Conservation (phyloP, 2,329 filamentous ascomycete species). For the Ophiostoma sp. region DNA sequence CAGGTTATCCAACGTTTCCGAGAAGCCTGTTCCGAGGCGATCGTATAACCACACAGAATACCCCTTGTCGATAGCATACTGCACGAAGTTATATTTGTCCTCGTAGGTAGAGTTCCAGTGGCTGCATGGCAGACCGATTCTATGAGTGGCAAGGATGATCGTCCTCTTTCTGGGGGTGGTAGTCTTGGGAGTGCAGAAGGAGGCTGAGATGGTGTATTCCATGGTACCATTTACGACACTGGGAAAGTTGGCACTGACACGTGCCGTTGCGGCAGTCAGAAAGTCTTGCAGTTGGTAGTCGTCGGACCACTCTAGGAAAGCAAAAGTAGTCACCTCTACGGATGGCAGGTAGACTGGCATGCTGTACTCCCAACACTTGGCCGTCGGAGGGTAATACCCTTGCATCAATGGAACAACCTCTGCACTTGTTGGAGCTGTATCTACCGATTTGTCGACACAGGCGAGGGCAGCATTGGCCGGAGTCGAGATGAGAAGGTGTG, state of each 20-base stretch:
- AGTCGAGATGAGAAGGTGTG: neutral
- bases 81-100: neutral
- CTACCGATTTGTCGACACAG: neutral
- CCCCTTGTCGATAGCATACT: neutral
- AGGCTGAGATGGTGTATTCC: neutral
- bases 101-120: neutral
- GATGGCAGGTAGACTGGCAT: neutral
- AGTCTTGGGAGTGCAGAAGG: neutral
- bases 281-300: neutral
- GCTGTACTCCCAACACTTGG: neutral
- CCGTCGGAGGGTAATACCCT: neutral
- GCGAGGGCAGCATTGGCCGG: neutral
- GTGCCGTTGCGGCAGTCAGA: neutral
- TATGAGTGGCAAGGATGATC: constrained; percentile 1
- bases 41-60: neutral
- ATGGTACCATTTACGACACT: neutral
- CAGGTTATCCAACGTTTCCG: neutral
- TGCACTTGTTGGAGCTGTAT: neutral
- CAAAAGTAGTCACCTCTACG: neutral
- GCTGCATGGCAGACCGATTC: neutral
- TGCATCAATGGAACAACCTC: neutral
- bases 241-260: neutral
- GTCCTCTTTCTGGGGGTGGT: neutral
- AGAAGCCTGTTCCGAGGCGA: neutral
- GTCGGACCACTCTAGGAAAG: neutral